Evolutionary conservation across 2,329 filamentous ascomycete species (phyloP), one percentile per base, ranked within the genome.

Genomic region (Fusarium nanum): DNA sequence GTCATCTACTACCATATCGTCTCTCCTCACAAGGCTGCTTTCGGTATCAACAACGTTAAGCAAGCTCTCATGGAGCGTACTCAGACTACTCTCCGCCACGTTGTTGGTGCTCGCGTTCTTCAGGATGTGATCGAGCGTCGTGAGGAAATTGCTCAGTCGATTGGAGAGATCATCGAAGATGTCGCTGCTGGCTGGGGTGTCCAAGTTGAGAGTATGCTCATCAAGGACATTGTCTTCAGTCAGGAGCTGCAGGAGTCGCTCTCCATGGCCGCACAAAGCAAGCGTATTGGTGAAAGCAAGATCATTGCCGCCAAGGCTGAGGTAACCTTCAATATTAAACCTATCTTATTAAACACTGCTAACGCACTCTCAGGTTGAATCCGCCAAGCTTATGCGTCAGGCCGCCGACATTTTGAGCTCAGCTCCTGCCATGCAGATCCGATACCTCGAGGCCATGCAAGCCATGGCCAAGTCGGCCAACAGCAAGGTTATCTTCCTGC

Each of bases 1-100:
- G 96, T 99, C 79, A 98, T 99, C 83, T 99, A 99, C 88, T 99
- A 99, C 85, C 94, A 97, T 86, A 95, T 99, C 77, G 92, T 91
- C 58, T 92, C 92, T 28, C 96, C 96, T 2, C 95, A 98, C 87
- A 98, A 97, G 84, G 94, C 95, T 63, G 95, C 96, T 64, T 99
- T 98, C 79, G 96, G 96, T 73, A 98, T 99, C 80, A 87, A 91
- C 82, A 96, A 98, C 80, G 92, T 99, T 67, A 92, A 92, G 74
- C 94, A 97, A 83, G 96, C 96, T n/a, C 92, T 99, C 50, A 87
- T 99, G 70, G 96, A 99, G 87, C 94, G 96, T 68, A 99, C 96
- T 2, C 96, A 99, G 84, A 99, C 96, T 44, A 99, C 96, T 0
- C 89, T 99, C 55, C 93, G 96, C 75, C 96, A 99, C 79, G 96